These are phyloP conservation scores for Knufia petricola DNA, from an alignment of 2,329 filamentous ascomycete species.

Conservation along the genomic window DNA sequence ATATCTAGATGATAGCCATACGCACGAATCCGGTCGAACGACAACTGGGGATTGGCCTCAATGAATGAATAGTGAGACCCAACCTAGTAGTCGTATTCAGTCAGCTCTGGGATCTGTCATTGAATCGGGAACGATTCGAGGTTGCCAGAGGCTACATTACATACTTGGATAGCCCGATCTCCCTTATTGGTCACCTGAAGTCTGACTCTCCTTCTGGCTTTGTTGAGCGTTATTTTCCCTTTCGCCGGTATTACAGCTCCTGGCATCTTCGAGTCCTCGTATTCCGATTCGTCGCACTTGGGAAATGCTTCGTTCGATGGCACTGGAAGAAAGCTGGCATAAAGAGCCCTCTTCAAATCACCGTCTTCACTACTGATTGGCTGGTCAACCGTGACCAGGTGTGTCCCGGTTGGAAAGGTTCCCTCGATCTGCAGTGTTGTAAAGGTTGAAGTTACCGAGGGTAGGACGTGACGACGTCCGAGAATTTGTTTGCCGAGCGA, in stretches of 20 bases:
- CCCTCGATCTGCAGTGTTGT: slow-evolving; percentile 86
- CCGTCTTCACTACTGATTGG: slow-evolving; percentile 80
- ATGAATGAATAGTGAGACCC: slow-evolving; percentile 98
- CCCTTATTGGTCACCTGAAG: slow-evolving; percentile 76
- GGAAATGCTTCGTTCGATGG: slow-evolving; percentile 62
- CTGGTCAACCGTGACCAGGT: slow-evolving; percentile 87
- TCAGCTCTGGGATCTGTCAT: too few relatives aligned
- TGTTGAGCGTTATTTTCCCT: slow-evolving; percentile 59
- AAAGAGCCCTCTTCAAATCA: slow-evolving; percentile 72
- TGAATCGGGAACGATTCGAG: too few relatives aligned
- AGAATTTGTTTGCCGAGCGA: slow-evolving; percentile 82
- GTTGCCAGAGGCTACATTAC: too few relatives aligned
- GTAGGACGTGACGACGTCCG: slow-evolving; percentile 80
- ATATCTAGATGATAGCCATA: slow-evolving; percentile 87
- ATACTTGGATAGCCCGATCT: slow-evolving; percentile 82
- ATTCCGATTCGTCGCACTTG: slow-evolving; percentile 52
- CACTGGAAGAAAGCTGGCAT: slow-evolving; percentile 81
- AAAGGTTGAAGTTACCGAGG: slow-evolving; percentile 68
- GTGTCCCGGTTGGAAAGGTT: slow-evolving; percentile 82
- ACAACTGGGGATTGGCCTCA: slow-evolving; percentile 81
- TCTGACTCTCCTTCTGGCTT: slow-evolving; percentile 61
- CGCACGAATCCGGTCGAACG: slow-evolving; percentile 73
- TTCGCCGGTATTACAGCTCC: slow-evolving; percentile 69
- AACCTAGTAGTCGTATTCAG: too few relatives aligned
- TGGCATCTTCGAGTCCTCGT: slow-evolving; percentile 58